Base-by-base conservation (phyloP, 2,329 filamentous ascomycete genomes). In the Lachnellula willkommii region DNA sequence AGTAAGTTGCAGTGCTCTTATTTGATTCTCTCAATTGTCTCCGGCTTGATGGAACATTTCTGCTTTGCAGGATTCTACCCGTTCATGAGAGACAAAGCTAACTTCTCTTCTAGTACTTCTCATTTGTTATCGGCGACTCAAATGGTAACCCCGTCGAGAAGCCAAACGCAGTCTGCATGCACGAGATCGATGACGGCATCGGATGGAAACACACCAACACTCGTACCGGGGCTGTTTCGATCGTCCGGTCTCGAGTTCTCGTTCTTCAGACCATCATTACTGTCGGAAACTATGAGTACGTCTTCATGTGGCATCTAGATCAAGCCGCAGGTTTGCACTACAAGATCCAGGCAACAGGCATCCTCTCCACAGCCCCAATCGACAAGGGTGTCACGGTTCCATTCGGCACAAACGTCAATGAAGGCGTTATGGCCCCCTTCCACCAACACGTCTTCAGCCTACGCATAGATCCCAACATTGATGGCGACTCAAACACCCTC, bases 141-240 rank as follows among this genome's bases (percentile, higher is more conserved):
- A 72, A 80, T 49, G 85, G 84, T 2, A 75, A 78, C 43, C 78
- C 83, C 1, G 76, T 75, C 8, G 65, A 74, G 2, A 75, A 77
- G 24, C 77, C 76, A 40, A 88, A 87, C 60, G 83, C 84, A 11
- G 74, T 88, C 49, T 89, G 85, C 64, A 72, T 88, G 17, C 85
- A 89, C 65, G 85, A 89, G 68, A 81, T 87, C 60, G 85, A 89
- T 61, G 79, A 82, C 55, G 85, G 85, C 1, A 85, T 88, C 51
- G 77, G 79, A 9, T 88, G 84, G 83, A 88, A 88, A 66, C 85
- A 88, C 70, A 87, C 84, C 6, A 87, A 88, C 70, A 85, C 55
- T 40, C 54, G 59, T 14, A 63, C 64, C 6, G 59, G 60, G 17
- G 50, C 54, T 7, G 64, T 62, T 4, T 61, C 60, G 1, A 61